Evolutionary conservation across 164 flowering plant species (phyloP), one percentile per base, ranked within the genome.

Genomic region (Santalum album): DNA sequence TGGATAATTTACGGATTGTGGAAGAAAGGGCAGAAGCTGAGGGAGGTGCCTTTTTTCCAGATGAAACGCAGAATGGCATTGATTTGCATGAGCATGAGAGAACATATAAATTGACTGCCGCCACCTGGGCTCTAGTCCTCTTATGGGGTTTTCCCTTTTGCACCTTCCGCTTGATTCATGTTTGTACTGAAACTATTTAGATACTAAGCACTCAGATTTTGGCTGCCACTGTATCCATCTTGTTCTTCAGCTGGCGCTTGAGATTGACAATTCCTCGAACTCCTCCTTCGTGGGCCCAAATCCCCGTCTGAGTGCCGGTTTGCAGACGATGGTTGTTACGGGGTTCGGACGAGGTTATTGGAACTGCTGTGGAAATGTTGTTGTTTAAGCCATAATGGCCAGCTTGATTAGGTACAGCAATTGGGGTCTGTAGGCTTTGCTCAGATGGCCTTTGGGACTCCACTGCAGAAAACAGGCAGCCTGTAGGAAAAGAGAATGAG

Each of bases 251-350:
- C 56, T 45, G 15, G 20, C 40, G 18, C n/a, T n/a, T 24, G 21
- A 36, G 47, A 26, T 49, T 51, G 62, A 15, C 22, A 54, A 48
- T 51, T 62, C 21, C 48, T 55, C 25, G 51, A 45, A 26, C 22
- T 40, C 55, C 59, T 62, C 32, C 42, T 56, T 0, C 65, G 53
- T 17, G 65, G 24, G 11, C 65, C 67, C 0, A 57, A 29, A 65
- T 57, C 68, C 17, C 71, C 74, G 55, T 73, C 54, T 0, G 57
- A 10, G n/a, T n/a, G n/a, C n/a, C n/a, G n/a, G n/a, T n/a, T n/a
- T n/a, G n/a, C n/a, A n/a, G n/a, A n/a, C n/a, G n/a, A n/a, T n/a
- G n/a, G n/a, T n/a, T n/a, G n/a, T 4, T 19, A 0, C 15, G 35
- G 53, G 3, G 53, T 15, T 45, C 69, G 51, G 59, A 56, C 1